Conservation (phyloP, 2,329 filamentous ascomycete species). For the Fusarium devonianum region DNA sequence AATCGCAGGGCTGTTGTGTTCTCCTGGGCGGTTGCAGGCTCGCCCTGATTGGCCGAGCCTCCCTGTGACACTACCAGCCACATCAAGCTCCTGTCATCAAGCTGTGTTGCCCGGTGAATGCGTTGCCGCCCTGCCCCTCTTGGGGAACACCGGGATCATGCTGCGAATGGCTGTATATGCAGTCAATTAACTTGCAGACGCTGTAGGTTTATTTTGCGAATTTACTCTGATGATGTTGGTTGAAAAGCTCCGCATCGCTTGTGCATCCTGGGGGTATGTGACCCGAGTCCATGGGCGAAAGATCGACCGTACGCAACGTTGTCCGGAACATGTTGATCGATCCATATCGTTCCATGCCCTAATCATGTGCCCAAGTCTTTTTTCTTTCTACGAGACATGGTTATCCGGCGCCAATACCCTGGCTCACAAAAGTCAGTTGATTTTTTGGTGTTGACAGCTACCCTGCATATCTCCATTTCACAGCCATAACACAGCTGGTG, state of each 20-base stretch:
- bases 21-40: conserved; percentile 23
- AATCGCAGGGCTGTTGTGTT: conserved; percentile 1
- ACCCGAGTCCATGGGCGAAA: conserved; percentile 15
- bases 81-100: conserved; percentile 6
- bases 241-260: background rate
- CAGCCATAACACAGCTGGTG: conserved; percentile 2
- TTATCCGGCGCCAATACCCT: background rate
- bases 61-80: conserved; percentile 9
- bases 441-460: conserved; percentile 6
- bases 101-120: conserved; percentile 23
- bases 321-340: conserved; percentile 1
- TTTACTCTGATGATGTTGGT: conserved; percentile 1
- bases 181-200: conserved; percentile 23
- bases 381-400: background rate
- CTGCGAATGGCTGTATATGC: conserved; percentile 21
- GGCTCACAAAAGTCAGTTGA: background rate
- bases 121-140: conserved; percentile 12
- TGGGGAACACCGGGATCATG: background rate
- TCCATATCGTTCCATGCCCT: conserved; percentile 5
- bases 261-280: conserved; percentile 2
- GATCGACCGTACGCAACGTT: conserved; percentile 21
- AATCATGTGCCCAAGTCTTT: background rate
- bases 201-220: conserved; percentile 6
- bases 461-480: conserved; percentile 5
- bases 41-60: conserved; percentile 23